Base-by-base conservation (phyloP, 1,284 basidiomycete genomes). In the Cryptococcus floricola region DNA sequence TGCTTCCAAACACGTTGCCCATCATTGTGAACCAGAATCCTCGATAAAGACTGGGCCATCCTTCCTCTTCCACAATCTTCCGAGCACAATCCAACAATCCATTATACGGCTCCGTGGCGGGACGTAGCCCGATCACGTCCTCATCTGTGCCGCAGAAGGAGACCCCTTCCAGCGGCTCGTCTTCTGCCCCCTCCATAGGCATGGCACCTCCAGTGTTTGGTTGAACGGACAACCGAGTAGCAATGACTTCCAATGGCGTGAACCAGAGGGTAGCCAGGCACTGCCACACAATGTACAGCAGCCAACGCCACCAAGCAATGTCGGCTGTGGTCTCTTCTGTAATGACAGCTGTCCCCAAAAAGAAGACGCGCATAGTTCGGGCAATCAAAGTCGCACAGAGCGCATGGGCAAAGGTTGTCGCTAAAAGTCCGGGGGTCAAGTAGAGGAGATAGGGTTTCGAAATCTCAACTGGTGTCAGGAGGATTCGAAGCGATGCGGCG, bases 1-100 rank as follows among this genome's bases (percentile, higher is more conserved):
- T 49, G 18, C 48, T 83, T 57, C 83, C 85, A 38, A 75, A 75
- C 45, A 88, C 71, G 37, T 84, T 84, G 39, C 84, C 85, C 44
- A 90, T 66, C 69, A 88, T 78, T 2, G 90, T 91, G 61, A 90
- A 77, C 88, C 88, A 92, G 89, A 89, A 93, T 5, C 87, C 91
- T 45, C 91, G 84, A 72, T 89, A 92, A 58, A 94, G 76, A 5
- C 88, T 83, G 59, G 75, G 74, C 79, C 82, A 83, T 1, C 91
- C 91, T 73, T 94, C 91, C 75, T 94, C 91, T 50, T 87, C 81
- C n/a, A 87, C 73, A 42, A 93, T 89, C 66, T 85, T 83, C 74
- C 87, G 86, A 16, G 81, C 85, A 60, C 88, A 91, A 69, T 93
- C 89, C 13, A 84, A 69, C 45, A 92, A 74, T 6, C 91, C 87